Base-by-base conservation (phyloP, 164 flowering plant species). In the Aristolochia fimbriata region DNA sequence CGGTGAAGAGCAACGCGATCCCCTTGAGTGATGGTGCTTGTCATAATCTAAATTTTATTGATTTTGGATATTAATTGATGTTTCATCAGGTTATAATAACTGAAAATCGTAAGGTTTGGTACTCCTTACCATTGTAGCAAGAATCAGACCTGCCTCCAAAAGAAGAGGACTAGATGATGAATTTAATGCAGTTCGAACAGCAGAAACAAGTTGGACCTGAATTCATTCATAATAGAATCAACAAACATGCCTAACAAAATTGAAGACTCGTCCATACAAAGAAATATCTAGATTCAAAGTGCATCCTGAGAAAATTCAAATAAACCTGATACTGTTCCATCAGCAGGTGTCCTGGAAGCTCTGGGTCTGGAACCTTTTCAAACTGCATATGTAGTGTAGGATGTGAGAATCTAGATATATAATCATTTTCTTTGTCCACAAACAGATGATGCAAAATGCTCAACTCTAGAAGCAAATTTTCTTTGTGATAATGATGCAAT, bases 321-420 rank as follows among this genome's bases (percentile, higher is more conserved):
- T 37, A 46, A 56, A 93, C 99, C 97, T 93, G 97, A 78, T 88
- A 88, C 59, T 93, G 99, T 70, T 93, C 99, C 70, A 93, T 78
- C 54, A 93, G 80, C 60, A 93, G 80, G 66, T 87, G 91, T 48
- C 87, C 99, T 2, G 97, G 97, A 69, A 93, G 91, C 73, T 90
- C 97, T 59, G 95, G 97, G 63, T 93, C 99, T 37, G 81, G 75
- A 54, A 65, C 56, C 59, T 48, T 76, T 71, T 77, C 87, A 80
- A 88, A 93, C 99, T 93, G 75, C 65, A 62, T 59, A 22, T 37
- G 43, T 37, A 37, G 43, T 10, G 8, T 37, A 7, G 7, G 8
- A 37, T 10, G 12, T 7, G 8, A 6, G 43, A 3, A 6, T 10
- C 10, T 0, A 37, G 12, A 37, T 10, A 37, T 7, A 37, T 10